These are phyloP conservation scores for Passiflora organensis DNA, from an alignment of 345 rosid species.

Conservation along the genomic window DNA sequence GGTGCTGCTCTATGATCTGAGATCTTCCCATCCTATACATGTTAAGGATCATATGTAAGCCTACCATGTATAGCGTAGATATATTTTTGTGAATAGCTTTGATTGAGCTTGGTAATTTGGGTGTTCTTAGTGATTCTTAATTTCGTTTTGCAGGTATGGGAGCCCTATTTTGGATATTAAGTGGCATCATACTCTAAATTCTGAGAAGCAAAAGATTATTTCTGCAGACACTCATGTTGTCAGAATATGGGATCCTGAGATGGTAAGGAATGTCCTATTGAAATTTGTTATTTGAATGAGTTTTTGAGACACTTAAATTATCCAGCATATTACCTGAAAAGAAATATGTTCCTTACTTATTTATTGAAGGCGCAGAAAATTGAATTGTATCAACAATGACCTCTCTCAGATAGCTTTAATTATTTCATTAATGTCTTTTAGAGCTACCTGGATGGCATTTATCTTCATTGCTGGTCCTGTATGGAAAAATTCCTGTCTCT, in stretches of 20 bases:
- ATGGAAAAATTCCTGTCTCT: no score
- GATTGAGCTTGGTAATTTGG: neutral
- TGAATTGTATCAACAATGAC: no score
- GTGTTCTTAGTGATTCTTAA: slow-evolving; percentile 7
- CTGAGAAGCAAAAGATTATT: slow-evolving; percentile 66
- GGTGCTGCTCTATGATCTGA: slow-evolving; percentile 89
- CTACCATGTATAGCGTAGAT: slow-evolving; percentile 1
- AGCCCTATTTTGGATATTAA: slow-evolving; percentile 82
- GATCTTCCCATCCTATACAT: slow-evolving; percentile 72
- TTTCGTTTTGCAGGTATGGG: slow-evolving; percentile 61
- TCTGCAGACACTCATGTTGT: slow-evolving; percentile 81
- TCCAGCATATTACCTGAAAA: no score
- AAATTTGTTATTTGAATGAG: no score
- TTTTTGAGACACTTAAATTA: no score
- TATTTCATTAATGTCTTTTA: no score
- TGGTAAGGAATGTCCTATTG: slow-evolving; percentile 37
- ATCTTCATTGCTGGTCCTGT: no score
- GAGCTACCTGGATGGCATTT: no score
- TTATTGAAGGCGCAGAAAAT: slow-evolving; percentile 1
- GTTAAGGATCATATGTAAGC: slow-evolving; percentile 94
- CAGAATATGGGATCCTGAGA: slow-evolving; percentile 95
- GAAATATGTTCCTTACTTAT: no score
- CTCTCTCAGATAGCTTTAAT: no score
- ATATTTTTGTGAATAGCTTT: neutral
- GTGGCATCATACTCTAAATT: slow-evolving; percentile 82